Evolutionary conservation across 495 filamentous ascomycete species (phyloP).

Genomic region (Penicillium maclennaniae): DNA sequence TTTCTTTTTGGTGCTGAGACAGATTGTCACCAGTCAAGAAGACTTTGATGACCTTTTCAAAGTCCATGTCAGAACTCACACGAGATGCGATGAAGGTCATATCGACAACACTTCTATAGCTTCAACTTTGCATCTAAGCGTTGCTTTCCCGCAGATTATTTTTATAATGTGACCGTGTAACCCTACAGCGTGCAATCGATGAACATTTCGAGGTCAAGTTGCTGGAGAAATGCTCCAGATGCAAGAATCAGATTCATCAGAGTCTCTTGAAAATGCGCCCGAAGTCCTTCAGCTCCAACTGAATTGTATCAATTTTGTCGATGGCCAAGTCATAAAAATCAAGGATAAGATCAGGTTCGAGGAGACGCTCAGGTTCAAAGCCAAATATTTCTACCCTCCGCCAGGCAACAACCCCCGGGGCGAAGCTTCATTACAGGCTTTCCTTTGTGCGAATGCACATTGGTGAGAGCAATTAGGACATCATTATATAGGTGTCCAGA

Average conservation of each 20-base stretch:
- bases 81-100: too few relatives aligned
- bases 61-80: too few relatives aligned
- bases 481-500: conserved; percentile 26
- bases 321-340: not conserved
- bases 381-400: conserved; percentile 1
- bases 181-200: too few relatives aligned
- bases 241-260: not conserved
- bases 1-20: not conserved
- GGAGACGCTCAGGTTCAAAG: not conserved
- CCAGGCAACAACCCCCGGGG: not conserved
- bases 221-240: not conserved
- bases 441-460: conserved; percentile 27
- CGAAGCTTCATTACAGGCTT: conserved; percentile 25
- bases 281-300: conserved; percentile 15
- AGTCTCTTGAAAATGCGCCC: not conserved
- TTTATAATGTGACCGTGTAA: too few relatives aligned
- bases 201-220: too few relatives aligned
- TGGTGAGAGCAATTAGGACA: conserved; percentile 22
- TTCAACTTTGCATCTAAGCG: too few relatives aligned
- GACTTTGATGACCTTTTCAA: too few relatives aligned
- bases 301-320: conserved; percentile 1
- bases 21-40: too few relatives aligned
- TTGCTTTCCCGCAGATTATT: too few relatives aligned
- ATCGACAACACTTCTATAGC: too few relatives aligned
- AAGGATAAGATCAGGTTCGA: not conserved